Evolutionary conservation across 202 grass and related monocot genomes (phyloP).

Genomic region (Alloteropsis angusta): DNA sequence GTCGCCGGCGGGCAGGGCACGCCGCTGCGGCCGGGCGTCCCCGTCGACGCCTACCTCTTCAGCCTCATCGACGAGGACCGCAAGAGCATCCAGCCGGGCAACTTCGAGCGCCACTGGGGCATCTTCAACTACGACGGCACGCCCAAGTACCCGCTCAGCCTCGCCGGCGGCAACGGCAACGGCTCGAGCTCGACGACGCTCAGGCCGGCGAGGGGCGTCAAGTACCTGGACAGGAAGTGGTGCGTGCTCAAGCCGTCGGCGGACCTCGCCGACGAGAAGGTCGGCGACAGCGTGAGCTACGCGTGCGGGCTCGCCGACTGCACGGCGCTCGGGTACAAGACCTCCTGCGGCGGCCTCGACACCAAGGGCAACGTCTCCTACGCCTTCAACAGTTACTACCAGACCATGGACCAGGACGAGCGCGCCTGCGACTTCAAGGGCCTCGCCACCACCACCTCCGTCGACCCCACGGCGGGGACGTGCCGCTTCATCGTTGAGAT

Average conservation of each 20-base stretch:
- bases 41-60: slow-evolving; percentile 77
- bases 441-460: slow-evolving; percentile 44
- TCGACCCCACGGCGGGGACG: slow-evolving; percentile 42
- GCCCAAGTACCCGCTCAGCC: slow-evolving; percentile 65
- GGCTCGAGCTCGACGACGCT: too few species aligned
- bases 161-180: slow-evolving; percentile 9
- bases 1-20: slow-evolving; percentile 52
- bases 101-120: slow-evolving; percentile 98
- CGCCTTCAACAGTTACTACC: slow-evolving; percentile 84
- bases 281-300: slow-evolving; percentile 61
- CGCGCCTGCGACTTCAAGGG: slow-evolving; percentile 61
- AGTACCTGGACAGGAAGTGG: slow-evolving; percentile 51
- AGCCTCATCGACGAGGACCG: slow-evolving; percentile 81
- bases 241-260: slow-evolving; percentile 66
- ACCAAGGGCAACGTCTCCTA: slow-evolving; percentile 79
- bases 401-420: slow-evolving; percentile 74
- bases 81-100: slow-evolving; percentile 81
- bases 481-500: slow-evolving; percentile 76
- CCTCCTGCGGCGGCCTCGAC: slow-evolving; percentile 60
- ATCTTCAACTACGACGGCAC: slow-evolving; percentile 80
- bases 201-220: slow-evolving; percentile 40
- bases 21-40: slow-evolving; percentile 49
- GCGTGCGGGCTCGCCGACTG: slow-evolving; percentile 80
- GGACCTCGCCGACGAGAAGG: slow-evolving; percentile 33
- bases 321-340: slow-evolving; percentile 88